A percentile compares a stretch with the other conserved stretches of the same genome.
Evolutionary conservation across 2,329 filamentous ascomycete species (phyloP).

Genomic region (Fusarium nodosum): DNA sequence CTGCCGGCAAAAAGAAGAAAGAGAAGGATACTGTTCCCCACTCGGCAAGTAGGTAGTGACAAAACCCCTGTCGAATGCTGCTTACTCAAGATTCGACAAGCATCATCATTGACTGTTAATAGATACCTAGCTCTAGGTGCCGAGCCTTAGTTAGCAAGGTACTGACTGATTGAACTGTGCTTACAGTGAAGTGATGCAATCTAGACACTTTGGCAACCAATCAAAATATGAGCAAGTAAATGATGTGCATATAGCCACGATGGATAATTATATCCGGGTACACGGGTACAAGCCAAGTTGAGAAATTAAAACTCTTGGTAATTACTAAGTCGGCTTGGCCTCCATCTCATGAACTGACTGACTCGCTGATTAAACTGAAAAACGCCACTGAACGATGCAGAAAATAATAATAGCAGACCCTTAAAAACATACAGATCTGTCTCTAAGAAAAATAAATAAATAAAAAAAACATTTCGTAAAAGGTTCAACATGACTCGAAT

Average conservation of each 20-base stretch:
- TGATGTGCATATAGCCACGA: slow-evolving; percentile 11
- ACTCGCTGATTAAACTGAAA: background rate
- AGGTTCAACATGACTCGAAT: slow-evolving; percentile 2
- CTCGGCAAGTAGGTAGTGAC: background rate
- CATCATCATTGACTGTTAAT: background rate
- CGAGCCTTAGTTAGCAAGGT: background rate
- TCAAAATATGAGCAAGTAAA: background rate
- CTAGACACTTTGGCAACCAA: slow-evolving; percentile 5
- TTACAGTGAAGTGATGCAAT: slow-evolving; percentile 7
- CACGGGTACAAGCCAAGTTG: background rate
- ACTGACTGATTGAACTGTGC: background rate
- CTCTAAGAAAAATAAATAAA: background rate
- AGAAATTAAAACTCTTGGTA: background rate
- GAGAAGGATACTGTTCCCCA: slow-evolving; percentile 27
- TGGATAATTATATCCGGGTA: slow-evolving; percentile 5
- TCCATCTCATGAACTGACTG: too few species aligned
- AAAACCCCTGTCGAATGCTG: slow-evolving; percentile 16
- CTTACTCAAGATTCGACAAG: background rate
- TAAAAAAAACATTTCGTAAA: background rate
- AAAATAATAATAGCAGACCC: background rate
- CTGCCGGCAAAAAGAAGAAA: slow-evolving; percentile 2
- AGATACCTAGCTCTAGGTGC: background rate
- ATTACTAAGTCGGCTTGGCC: too few species aligned
- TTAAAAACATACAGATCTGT: background rate
- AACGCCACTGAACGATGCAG: background rate